phyloP scores from a whole-genome alignment of 768 basidiomycete species.

The Dioszegia hungarica region DNA sequence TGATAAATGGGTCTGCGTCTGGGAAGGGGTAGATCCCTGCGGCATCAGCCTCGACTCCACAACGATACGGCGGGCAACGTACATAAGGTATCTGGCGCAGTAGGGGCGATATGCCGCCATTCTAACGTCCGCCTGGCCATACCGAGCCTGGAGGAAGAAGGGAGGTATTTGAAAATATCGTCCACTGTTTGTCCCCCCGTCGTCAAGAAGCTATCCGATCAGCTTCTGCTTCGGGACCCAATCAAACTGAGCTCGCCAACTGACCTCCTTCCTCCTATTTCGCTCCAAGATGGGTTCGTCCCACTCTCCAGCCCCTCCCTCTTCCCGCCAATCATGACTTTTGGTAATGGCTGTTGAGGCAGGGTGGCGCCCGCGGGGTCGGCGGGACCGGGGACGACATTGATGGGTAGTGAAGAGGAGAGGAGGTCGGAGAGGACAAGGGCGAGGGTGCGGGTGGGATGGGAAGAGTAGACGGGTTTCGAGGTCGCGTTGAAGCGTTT shows the following conservation, averaged over 20 bases:
- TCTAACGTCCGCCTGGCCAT: slow-evolving; percentile 73
- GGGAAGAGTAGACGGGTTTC: slow-evolving; percentile 59
- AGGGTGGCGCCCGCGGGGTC: slow-evolving; percentile 86
- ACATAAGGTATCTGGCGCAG: slow-evolving; percentile 93
- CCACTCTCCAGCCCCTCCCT: slow-evolving; percentile 60
- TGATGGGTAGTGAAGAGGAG: slow-evolving; percentile 70
- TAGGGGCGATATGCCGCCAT: slow-evolving; percentile 98
- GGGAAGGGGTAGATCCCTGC: slow-evolving; percentile 88
- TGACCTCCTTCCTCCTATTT: slow-evolving; percentile 56
- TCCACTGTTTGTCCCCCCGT: slow-evolving; percentile 89
- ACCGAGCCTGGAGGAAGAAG: slow-evolving; percentile 60
- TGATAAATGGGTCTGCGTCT: slow-evolving; percentile 78
- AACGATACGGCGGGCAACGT: slow-evolving; percentile 20
- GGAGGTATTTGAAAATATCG: slow-evolving; percentile 90
- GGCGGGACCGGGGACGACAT: slow-evolving; percentile 76
- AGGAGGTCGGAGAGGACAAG: slow-evolving; percentile 66
- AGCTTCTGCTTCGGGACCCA: not conserved
- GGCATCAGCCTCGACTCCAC: not conserved
- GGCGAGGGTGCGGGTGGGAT: slow-evolving; percentile 68
- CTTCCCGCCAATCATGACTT: slow-evolving; percentile 74
- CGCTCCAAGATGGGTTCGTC: slow-evolving; percentile 86
- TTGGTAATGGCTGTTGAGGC: slow-evolving; percentile 89
- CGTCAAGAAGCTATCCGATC: slow-evolving; percentile 56
- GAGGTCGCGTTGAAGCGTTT: slow-evolving; percentile 42
- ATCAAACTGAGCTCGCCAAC: no score